phyloP scores from a whole-genome alignment of 1,139 yeast genomes.

The Blastobotrys indianensis region DNA sequence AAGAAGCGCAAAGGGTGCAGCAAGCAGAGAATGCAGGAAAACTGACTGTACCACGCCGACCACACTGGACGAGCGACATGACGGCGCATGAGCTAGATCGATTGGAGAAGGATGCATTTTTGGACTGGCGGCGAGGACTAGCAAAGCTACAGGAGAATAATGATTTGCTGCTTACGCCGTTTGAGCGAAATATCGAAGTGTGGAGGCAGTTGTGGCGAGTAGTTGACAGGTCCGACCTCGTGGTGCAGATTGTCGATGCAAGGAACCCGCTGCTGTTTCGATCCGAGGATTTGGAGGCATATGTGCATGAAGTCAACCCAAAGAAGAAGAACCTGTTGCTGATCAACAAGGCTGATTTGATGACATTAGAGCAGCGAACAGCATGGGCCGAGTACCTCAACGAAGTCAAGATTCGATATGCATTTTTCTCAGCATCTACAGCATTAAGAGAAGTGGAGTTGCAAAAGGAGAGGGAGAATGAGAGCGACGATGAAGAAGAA shows the following conservation, averaged over 20 bases:
- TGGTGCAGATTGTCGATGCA: slow-evolving; percentile 97
- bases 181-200: slow-evolving; percentile 93
- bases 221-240: slow-evolving; percentile 86
- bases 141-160: slow-evolving; percentile 77
- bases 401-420: slow-evolving; percentile 64
- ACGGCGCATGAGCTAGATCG: slow-evolving; percentile 76
- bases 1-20: slow-evolving; percentile 34
- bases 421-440: slow-evolving; percentile 86
- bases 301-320: slow-evolving; percentile 69
- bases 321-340: slow-evolving; percentile 71
- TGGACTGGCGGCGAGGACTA: slow-evolving; percentile 88
- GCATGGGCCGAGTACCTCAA: slow-evolving; percentile 84
- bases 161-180: slow-evolving; percentile 87
- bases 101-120: slow-evolving; percentile 82
- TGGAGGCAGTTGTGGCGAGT: slow-evolving; percentile 99
- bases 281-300: slow-evolving; percentile 80
- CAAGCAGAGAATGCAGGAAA: slow-evolving; percentile 73
- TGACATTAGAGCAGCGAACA: slow-evolving; percentile 68
- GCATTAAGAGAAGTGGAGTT: slow-evolving; percentile 39
- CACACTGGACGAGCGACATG: slow-evolving; percentile 66
- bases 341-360: slow-evolving; percentile 90
- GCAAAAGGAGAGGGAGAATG: slow-evolving; percentile 13
- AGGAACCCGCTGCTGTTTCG: slow-evolving; percentile 88
- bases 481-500: slow-evolving; percentile 19
- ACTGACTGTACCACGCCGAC: slow-evolving; percentile 92